These are phyloP conservation scores for Plectranthus barbatus DNA, from an alignment of 257 asterid genomes.

Conservation along the genomic window DNA sequence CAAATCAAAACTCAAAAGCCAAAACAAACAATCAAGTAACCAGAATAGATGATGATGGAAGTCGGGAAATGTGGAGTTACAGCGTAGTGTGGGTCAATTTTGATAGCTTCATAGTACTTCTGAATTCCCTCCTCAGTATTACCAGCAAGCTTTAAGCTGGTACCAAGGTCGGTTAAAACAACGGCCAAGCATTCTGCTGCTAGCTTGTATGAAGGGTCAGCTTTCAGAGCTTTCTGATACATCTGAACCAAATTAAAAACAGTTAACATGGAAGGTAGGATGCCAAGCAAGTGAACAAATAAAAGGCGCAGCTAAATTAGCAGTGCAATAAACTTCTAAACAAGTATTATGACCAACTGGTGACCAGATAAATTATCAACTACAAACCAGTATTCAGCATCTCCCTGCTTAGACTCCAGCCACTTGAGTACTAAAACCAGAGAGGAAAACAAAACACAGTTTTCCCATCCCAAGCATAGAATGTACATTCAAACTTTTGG, in stretches of 20 bases:
- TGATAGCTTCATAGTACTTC: conserved; percentile 92
- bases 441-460: not conserved
- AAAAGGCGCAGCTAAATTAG: not conserved
- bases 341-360: too few species aligned
- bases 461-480: conserved; percentile 2
- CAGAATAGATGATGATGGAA: not conserved
- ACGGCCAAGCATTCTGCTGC: conserved; percentile 95
- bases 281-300: not conserved
- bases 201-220: conserved; percentile 74
- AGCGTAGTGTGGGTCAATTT: conserved; percentile 86
- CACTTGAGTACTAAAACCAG: not conserved
- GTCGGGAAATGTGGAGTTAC: conserved; percentile 39
- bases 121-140: conserved; percentile 94
- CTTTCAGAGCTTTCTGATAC: conserved; percentile 84
- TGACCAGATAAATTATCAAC: conserved; percentile 7
- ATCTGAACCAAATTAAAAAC: conserved; percentile 48
- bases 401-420: not conserved
- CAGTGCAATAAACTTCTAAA: not conserved
- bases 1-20: conserved; percentile 19
- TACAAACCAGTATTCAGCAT: conserved; percentile 11
- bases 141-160: conserved; percentile 97
- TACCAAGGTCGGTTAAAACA: conserved; percentile 94
- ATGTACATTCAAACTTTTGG: not conserved
- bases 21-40: not conserved
- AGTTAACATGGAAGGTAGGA: not conserved